Evolutionary conservation across 2,329 filamentous ascomycete species (phyloP), one percentile per base, ranked within the genome.

Genomic region (Ascochyta fabae): DNA sequence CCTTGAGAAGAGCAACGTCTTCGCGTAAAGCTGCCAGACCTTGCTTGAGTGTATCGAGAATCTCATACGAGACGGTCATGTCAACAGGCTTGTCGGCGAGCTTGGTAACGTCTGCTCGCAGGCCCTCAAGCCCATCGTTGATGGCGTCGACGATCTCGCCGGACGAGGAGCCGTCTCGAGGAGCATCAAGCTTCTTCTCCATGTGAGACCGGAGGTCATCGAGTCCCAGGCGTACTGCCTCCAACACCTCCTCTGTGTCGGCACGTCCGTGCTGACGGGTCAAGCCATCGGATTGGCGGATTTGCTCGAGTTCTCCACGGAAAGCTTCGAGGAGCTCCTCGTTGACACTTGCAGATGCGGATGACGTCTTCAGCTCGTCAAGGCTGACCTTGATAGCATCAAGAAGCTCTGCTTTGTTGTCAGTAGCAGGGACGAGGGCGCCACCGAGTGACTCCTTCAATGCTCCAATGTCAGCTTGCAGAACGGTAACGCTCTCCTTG

Each of bases 41-140:
- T n/a, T 87, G 84, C 72, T 90, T 96, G 52, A 98, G 82, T 0
- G 91, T 91, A 56, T 96, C 91, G 1, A 97, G 81, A 48, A 97
- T 93, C 75, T 97, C 92, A 61, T 96, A 91, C 56, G 90, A 94
- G 53, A 91, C 88, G 0, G 89, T 93, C 75, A 94, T 83, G 66
- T 96, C 92, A 0, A 86, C 80, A 5, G 92, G 90, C 77, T 92
- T 95, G 70, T 94, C 88, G 22, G 86, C 81, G 15, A 95, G 83
- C 68, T 88, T 88, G 60, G 84, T 80, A 45, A 96, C 84, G 63
- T 97, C 93, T 15, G 85, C 82, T 5, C 91, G 85, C 31, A 97
- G 82, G 39, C 84, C 85, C 57, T 90, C 89, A 34, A 97, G 82
- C 2, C 92, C 91, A 43, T 88, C 84, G 51, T 86, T 83, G 59